Base-by-base conservation (phyloP, 345 rosid species). In the Populus nigra region DNA sequence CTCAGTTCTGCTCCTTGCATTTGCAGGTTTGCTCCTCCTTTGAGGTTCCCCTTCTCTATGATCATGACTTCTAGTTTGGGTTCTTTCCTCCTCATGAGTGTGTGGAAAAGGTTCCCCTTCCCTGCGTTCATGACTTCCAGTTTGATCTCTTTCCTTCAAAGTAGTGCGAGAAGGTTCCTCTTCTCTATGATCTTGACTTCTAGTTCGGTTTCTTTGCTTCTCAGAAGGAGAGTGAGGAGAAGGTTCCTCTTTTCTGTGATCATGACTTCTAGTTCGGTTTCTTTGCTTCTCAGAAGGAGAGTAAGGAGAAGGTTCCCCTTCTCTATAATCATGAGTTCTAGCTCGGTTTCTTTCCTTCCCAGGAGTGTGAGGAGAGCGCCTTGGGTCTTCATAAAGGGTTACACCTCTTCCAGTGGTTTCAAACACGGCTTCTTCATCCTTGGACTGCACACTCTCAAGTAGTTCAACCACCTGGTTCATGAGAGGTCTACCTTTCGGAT, bases 391-490 rank as follows among this genome's bases (percentile, higher is more conserved):
- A 72, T 87, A 89, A 33, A 91, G 83, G 41, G 91, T 90, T 59
- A 89, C 79, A 0, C 84, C 78, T 47, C 78, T 76, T 23, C 84
- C 84, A 31, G 83, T 87, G 33, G 78, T 86, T 70, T 83, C 84
- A 67, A 87, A 77, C 83, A 84, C 63, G 43, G 77, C 83, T 22
- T 87, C 93, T 50, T 86, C 97, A 0, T 77, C 90, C 23, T 78
- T 81, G 2, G 86, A 76, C 75, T 88, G 90, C 68, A 89, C 82
- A 65, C 82, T 78, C 85, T 90, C 95, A 1, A 92, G 97, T 38
- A 87, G 76, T 86, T 91, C 92, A 11, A 96, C 99, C 76, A 88
- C 98, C 77, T 91, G 88, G 80, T 78, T 94, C 98, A 96, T 93
- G 20, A 86, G 79, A 23, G 97, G 97, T 75, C 97, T 87, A 20